Conservation (phyloP, 2,329 filamentous ascomycete species). For the Didymella arachidicola region DNA sequence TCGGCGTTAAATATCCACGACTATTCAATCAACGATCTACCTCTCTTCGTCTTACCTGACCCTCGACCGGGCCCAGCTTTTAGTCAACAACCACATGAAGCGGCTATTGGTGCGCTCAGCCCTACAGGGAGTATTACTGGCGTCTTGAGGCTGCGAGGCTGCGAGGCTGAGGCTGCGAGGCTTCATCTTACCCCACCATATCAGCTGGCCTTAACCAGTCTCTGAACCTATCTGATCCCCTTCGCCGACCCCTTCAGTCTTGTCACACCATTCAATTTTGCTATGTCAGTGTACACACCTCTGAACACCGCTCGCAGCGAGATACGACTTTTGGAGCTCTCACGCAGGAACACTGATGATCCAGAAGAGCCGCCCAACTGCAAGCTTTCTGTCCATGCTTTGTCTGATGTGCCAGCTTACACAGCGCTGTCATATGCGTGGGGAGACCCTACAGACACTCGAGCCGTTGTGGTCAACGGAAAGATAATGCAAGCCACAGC, state of each 20-base stretch:
- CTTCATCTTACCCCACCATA: no score
- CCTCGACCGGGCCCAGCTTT: no score
- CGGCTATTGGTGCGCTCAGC: no score
- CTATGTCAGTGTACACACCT: neutral
- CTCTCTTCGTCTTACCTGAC: no score
- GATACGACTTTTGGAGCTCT: neutral
- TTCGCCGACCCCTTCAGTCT: no score
- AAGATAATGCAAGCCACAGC: neutral
- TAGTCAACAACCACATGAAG: no score
- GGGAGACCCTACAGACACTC: neutral
- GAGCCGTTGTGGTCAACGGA: neutral
- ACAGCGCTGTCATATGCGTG: slow-evolving; percentile 7
- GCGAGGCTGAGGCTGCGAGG: no score
- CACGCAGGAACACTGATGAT: neutral
- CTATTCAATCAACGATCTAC: slow-evolving; percentile 13
- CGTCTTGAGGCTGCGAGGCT: no score
- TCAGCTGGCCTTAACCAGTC: no score
- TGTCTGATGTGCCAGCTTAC: neutral
- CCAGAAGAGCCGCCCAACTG: neutral
- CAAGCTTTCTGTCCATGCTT: neutral
- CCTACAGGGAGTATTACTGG: no score
- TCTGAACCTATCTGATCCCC: no score
- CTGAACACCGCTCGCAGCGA: neutral
- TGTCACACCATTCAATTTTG: no score
- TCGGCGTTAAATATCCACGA: slow-evolving; percentile 20